A percentile compares a stretch with the other conserved stretches of the same genome.
Evolutionary conservation across 1,284 basidiomycete species (phyloP).

Genomic region (Ceratobasidium sp.): DNA sequence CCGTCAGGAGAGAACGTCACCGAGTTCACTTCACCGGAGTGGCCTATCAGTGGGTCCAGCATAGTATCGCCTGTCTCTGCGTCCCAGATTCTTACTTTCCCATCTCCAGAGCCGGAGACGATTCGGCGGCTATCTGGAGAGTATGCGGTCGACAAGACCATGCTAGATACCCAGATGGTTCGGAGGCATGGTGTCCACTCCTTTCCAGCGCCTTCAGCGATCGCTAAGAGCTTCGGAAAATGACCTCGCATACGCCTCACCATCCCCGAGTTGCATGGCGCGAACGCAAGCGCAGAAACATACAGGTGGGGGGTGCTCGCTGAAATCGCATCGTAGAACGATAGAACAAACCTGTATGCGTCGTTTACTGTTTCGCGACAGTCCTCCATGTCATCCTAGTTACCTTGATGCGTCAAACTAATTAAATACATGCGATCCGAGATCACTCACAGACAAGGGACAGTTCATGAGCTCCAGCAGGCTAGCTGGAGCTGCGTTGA

Average conservation of each 20-base stretch:
- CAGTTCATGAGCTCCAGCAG: too few relatives aligned
- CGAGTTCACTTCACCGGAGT: background rate
- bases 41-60: background rate
- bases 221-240: background rate
- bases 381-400: background rate
- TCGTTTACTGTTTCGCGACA: background rate
- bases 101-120: conserved; percentile 20
- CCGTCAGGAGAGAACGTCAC: conserved; percentile 46
- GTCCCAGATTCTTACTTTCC: conserved; percentile 37
- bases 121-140: conserved; percentile 36
- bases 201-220: background rate
- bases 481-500: too few relatives aligned
- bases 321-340: background rate
- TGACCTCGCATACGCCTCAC: background rate
- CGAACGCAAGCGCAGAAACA: conserved; percentile 5
- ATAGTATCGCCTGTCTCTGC: background rate
- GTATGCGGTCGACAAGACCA: conserved; percentile 1
- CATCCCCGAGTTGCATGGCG: background rate
- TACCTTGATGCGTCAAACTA: background rate
- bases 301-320: background rate
- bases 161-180: background rate
- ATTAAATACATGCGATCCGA: too few relatives aligned
- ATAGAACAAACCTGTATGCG: background rate
- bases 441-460: background rate
- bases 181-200: background rate